Base-by-base conservation (phyloP, 2,329 filamentous ascomycete genomes). In the Anthostomella pinea region DNA sequence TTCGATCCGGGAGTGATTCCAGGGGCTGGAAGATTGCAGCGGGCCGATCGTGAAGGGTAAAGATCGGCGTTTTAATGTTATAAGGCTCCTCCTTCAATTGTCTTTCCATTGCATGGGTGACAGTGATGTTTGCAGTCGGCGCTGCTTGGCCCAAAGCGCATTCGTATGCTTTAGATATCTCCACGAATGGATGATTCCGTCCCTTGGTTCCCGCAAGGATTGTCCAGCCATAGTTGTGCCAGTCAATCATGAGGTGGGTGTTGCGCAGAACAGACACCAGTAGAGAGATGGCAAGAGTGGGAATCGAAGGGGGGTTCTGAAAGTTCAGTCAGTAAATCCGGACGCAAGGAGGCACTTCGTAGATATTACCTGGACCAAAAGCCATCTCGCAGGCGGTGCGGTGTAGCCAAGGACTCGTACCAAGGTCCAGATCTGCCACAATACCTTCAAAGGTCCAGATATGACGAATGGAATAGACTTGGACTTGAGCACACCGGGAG, bases 171-270 rank as follows among this genome's bases (percentile, higher is more conserved):
- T 80, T 81, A 16, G 91, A 86, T 7, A 94, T 58, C 18, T 66
- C 72, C 7, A 96, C 88, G n/a, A 96, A 75, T 0, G 83, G 84
- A 56, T 94, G 87, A 5, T 58, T 62, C 2, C 65, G 46, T 25
- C 77, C 72, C 16, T 70, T 66, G 31, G 74, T 78, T 30, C 76
- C 71, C 5, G 76, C 85, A 3, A 98, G 78, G 52, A 98, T 95
- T 7, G 88, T 91, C 73, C 91, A 95, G 51, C 91, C 93, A 63
- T 96, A 97, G 65, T 98, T 98, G 69, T 98, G 93, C 93, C 93
- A 98, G 68, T 98, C 93, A 37, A 97, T 85, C 43, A 97, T 73
- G 4, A 98, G 75, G 38, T 79, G 78, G 24, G 87, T 95, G 51
- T 87, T 83, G 32, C 93, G 83, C 33, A 95, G 62, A 50, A 81